Evolutionary conservation across 1,284 basidiomycete genomes (phyloP), one percentile per base, ranked within the genome.

Genomic region (Caloboletus firmus): DNA sequence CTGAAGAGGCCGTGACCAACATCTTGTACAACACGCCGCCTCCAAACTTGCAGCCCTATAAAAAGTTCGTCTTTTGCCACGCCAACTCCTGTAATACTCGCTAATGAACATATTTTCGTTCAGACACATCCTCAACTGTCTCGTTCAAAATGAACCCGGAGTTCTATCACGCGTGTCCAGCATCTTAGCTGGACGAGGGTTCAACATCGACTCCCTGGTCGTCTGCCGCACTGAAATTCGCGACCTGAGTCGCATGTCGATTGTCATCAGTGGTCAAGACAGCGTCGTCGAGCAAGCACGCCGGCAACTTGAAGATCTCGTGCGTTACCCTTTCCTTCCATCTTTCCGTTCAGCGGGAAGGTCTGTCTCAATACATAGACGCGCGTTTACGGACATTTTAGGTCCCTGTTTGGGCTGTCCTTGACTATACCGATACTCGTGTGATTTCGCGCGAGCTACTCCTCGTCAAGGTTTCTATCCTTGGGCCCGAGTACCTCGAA

Each of bases 61-160:
- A 97, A 83, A 92, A 93, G 91, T 94, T 60, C 58, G 82, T 76
- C 42, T 28, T 42, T 49, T 45, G 28, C 39, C 56, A 32, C 52
- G 36, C 24, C 49, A 26, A 18, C 6, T 20, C 59, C n/a, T 24
- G 7, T 20, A 22, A 52, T 15, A 22, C 26, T 37, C 50, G 28
- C 59, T 46, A 54, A 60, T 35, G 59, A 24, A 31, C 35, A 13
- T 40, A 7, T 31, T 40, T 30, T 32, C 26, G 28, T 35, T n/a
- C 68, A 91, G 95, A 71, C 97, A 99, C 71, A 86, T 96, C 56
- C 82, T 99, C 61, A 99, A 99, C 77, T 98, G 95, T 74, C 85
- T 99, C 57, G 97, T 99, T 8, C 97, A 99, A 76, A 98, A 99
- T 72, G 97, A 99, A 75, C 97, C 97, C 3, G 97, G 97, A 72